phyloP scores from a whole-genome alignment of 2,329 filamentous ascomycete genomes.

The Pezicula rhizophila region DNA sequence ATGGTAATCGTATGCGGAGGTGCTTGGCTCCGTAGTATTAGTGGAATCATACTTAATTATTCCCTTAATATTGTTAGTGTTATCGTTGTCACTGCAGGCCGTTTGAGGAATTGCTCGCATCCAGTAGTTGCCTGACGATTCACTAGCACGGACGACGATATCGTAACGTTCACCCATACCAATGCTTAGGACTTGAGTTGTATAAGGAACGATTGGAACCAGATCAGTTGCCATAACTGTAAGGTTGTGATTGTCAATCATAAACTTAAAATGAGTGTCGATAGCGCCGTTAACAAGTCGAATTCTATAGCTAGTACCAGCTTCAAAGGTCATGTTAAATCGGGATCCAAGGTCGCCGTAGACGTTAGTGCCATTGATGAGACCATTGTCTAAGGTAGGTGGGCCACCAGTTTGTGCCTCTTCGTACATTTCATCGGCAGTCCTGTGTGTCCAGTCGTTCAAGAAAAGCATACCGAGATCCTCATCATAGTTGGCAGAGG shows the following conservation, averaged over 20 bases:
- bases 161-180: conserved; percentile 43
- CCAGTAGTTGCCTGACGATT: conserved; percentile 41
- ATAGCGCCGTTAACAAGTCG: conserved; percentile 39
- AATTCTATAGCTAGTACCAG: conserved; percentile 35
- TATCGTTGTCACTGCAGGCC: conserved; percentile 48
- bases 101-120: conserved; percentile 49
- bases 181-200: conserved; percentile 42
- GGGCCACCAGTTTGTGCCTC: conserved; percentile 5
- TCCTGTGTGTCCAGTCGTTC: conserved; percentile 18
- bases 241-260: conserved; percentile 42
- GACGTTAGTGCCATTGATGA: conserved; percentile 16
- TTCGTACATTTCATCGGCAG: conserved; percentile 8
- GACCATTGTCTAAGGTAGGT: conserved; percentile 20
- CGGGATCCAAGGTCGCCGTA: conserved; percentile 8
- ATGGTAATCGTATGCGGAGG: conserved; percentile 9
- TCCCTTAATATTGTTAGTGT: conserved; percentile 40
- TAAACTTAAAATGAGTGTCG: conserved; percentile 35
- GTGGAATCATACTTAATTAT: conserved; percentile 41
- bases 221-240: conserved; percentile 59
- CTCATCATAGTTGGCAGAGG: conserved; percentile 50
- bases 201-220: conserved; percentile 46
- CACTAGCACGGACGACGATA: conserved; percentile 38
- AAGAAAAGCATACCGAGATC: conserved; percentile 48
- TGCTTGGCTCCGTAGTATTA: conserved; percentile 29
- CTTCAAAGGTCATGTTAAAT: conserved; percentile 27